Conservation (phyloP, 768 basidiomycete species). For the Leccinum subgranulosum region DNA sequence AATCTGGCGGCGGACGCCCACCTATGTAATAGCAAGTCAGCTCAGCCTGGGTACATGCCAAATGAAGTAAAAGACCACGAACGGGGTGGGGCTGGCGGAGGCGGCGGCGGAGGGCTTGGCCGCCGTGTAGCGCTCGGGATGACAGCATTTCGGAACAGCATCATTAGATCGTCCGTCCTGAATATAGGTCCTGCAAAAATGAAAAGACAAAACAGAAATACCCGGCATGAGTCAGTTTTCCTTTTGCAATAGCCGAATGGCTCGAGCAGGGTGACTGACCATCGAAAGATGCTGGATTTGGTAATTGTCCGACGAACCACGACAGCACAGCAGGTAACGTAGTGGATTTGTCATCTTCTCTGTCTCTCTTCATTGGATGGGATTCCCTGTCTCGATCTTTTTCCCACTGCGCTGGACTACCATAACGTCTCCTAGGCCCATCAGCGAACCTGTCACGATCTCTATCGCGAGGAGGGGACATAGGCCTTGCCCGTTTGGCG, state of each 20-base stretch:
- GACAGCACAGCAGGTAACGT: conserved; percentile 59
- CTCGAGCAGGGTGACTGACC: conserved; percentile 47
- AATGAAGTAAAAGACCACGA: conserved; percentile 1
- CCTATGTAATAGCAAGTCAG: conserved; percentile 31
- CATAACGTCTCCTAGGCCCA: conserved; percentile 37
- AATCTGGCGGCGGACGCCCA: conserved; percentile 81
- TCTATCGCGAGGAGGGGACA: conserved; percentile 48
- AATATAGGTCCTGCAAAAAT: conserved; percentile 73
- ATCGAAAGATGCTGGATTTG: conserved; percentile 71
- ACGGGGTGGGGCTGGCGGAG: conserved; percentile 47
- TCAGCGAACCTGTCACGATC: conserved; percentile 45
- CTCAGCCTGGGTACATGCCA: not conserved
- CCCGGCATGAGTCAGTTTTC: conserved; percentile 9
- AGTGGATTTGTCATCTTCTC: conserved; percentile 49
- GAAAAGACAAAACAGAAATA: conserved; percentile 6
- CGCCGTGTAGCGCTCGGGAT: conserved; percentile 60
- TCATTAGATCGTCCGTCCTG: conserved; percentile 87
- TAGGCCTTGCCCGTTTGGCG: conserved; percentile 43
- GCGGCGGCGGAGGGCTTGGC: conserved; percentile 57
- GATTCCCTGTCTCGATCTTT: conserved; percentile 43
- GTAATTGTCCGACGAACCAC: conserved; percentile 85
- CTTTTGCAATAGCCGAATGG: conserved; percentile 10
- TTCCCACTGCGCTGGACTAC: conserved; percentile 41
- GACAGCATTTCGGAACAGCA: conserved; percentile 74
- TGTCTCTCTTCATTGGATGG: conserved; percentile 37